Base-by-base conservation (phyloP, 208 protist genomes). In the Vickermania ingenoplastis region DNA sequence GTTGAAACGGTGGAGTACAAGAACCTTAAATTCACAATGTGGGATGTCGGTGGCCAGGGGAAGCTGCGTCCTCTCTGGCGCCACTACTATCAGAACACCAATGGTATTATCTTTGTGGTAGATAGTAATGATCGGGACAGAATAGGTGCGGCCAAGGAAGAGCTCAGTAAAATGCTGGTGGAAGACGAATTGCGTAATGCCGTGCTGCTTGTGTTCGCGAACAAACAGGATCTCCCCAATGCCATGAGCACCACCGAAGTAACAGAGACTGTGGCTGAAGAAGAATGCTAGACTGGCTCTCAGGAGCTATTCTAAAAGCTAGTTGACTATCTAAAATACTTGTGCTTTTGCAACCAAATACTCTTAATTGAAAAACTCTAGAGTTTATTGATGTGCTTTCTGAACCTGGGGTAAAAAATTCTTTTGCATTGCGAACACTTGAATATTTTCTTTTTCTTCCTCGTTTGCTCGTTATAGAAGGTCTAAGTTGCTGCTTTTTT, bases 141-240 rank as follows among this genome's bases (percentile, higher is more conserved):
- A 45, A 69, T 96, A 14, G 75, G 61, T 0, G 77, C 94, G 57
- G 89, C 89, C 7, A 52, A 69, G 4, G 79, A 83, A 14, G 95
- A 97, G 63, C 77, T 98, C 7, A 74, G 56, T 74, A 65, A 58
- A 23, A 45, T 45, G 22, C 22, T 31, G 13, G 54, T 59, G 21
- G 22, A 66, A 50, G 17, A 61, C 31, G 4, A 23, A 64, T 45
- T 45, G 45, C 22, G 82, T 27, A 88, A 98, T 51, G 88, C 92
- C 4, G 60, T 81, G 14, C 59, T 99, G 13, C 83, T 99, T 2
- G 91, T 98, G 1, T 98, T 98, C 60, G 97, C 97, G 21, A 98
- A 99, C 84, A 99, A 99, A 69, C 94, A 99, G 75, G 96, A 98
- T 81, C 64, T 98, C 21, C 92, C 95, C 45, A 96, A 97, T 68